Evolutionary conservation across 768 basidiomycete species (phyloP), one percentile per base, ranked within the genome.

Genomic region (Cystobasidium ongulense): DNA sequence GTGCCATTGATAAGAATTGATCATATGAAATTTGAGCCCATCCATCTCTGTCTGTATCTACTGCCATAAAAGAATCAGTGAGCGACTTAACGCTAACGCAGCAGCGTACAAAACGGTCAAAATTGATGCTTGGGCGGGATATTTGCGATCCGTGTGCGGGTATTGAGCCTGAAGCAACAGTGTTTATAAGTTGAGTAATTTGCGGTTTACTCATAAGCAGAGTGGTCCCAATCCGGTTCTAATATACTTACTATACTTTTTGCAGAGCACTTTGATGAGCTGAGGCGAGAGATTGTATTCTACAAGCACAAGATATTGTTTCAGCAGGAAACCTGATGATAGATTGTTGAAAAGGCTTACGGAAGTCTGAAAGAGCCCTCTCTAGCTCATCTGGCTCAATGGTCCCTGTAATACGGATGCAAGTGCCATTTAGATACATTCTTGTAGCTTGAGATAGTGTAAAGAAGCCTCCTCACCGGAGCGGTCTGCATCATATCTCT

Each of bases 51-150:
- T 73, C 72, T 13, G 63, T 65, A 39, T 73, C 72, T 10, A 73
- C 41, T 5, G 36, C 50, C 43, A 63, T 63, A 39, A 73, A 73
- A 41, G 62, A 41, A 17, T 73, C 72, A 1, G 72, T 73, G n/a
- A 73, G 36, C 4, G 43, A 5, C 33, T 73, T 73, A 8, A 73
- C 43, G 33, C 59, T 65, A 27, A 73, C 72, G 36, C 72, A 73
- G 38, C 72, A 73, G 10, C 72, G 72, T 8, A 73, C 72, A 31
- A 73, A 73, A 29, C 72, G 72, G 39, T 73, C 72, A 18, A 67
- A 52, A 23, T 35, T 67, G 41, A 52, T 64, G 38, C 46, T 21
- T 8, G 46, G 46, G 39, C 46, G 15, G 46, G 21, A 50, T 50
- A n/a, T 50, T 50, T 4, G 10, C 7, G 3, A 4, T 11, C 63